phyloP scores from a whole-genome alignment of 305 asterid species.

The Fraxinus greggii region DNA sequence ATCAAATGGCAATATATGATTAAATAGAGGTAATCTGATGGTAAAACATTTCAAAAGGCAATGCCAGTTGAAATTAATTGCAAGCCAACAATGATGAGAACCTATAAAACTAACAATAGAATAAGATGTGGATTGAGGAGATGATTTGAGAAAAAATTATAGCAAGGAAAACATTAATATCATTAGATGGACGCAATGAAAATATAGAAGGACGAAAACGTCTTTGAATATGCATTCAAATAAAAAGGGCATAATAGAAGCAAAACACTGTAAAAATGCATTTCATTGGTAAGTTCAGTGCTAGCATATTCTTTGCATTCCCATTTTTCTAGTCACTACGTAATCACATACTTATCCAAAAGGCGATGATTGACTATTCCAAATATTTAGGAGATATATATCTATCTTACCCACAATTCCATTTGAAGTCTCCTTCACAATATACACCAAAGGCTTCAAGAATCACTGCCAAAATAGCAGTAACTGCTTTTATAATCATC shows the following conservation, averaged over 20 bases:
- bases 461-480: slow-evolving; percentile 80
- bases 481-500: slow-evolving; percentile 93
- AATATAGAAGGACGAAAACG: not conserved
- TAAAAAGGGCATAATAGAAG: not conserved
- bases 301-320: slow-evolving; percentile 11
- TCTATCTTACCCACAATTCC: slow-evolving; percentile 89
- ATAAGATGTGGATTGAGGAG: not conserved
- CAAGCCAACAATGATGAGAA: not conserved
- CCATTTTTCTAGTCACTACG: not conserved
- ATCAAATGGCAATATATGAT: slow-evolving; percentile 16
- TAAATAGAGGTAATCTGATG: slow-evolving; percentile 8
- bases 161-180: not conserved
- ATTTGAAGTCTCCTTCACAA: slow-evolving; percentile 95
- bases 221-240: not conserved
- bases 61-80: not conserved
- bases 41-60: not conserved
- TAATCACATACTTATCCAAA: not conserved
- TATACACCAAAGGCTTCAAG: slow-evolving; percentile 89
- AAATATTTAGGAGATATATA: slow-evolving; percentile 7
- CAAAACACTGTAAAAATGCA: not conserved
- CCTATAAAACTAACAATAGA: slow-evolving; percentile 15
- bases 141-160: not conserved
- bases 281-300: not conserved
- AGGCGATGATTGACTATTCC: slow-evolving; percentile 3
- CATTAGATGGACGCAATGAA: not conserved